Conservation (phyloP, 2,329 filamentous ascomycete species). For the Aspergillus neotritici region DNA sequence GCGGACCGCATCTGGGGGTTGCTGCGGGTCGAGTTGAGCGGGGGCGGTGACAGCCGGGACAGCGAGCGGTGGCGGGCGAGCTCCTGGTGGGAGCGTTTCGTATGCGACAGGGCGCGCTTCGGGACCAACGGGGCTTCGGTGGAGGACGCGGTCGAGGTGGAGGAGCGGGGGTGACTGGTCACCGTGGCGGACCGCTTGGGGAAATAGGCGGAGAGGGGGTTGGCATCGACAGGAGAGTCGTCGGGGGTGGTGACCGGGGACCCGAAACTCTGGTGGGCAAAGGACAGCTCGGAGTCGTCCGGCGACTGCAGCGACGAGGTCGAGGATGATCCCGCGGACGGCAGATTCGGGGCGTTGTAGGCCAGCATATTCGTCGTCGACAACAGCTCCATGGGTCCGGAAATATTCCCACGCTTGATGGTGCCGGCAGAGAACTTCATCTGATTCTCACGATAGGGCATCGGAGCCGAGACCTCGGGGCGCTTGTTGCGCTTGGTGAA, state of each 20-base stretch:
- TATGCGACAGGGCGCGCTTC: constrained; percentile 75
- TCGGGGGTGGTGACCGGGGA: constrained; percentile 47
- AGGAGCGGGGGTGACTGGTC: constrained; percentile 48
- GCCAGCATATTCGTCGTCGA: constrained; percentile 96
- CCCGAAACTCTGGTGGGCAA: constrained; percentile 45
- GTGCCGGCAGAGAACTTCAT: constrained; percentile 40
- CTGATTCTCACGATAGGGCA: constrained; percentile 42
- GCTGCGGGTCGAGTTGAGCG: constrained; percentile 33
- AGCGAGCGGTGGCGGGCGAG: constrained; percentile 64
- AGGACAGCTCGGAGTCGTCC: constrained; percentile 61
- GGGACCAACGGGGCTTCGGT: constrained; percentile 64
- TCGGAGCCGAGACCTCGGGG: constrained; percentile 40
- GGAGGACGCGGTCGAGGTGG: constrained; percentile 41
- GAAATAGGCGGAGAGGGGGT: constrained; percentile 55
- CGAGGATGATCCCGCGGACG: constrained; percentile 41
- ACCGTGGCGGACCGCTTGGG: constrained; percentile 67
- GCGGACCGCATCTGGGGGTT: constrained; percentile 29
- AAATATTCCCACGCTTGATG: constrained; percentile 59
- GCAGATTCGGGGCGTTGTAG: constrained; percentile 85
- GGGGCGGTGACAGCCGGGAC: constrained; percentile 45
- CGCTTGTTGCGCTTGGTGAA: constrained; percentile 46
- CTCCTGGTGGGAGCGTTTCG: constrained; percentile 76
- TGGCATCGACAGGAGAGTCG: constrained; percentile 46
- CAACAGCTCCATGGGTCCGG: constrained; percentile 75
- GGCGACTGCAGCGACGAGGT: constrained; percentile 56